Conservation (phyloP, 1,284 basidiomycete genomes). For the Trichosporon asahii region DNA sequence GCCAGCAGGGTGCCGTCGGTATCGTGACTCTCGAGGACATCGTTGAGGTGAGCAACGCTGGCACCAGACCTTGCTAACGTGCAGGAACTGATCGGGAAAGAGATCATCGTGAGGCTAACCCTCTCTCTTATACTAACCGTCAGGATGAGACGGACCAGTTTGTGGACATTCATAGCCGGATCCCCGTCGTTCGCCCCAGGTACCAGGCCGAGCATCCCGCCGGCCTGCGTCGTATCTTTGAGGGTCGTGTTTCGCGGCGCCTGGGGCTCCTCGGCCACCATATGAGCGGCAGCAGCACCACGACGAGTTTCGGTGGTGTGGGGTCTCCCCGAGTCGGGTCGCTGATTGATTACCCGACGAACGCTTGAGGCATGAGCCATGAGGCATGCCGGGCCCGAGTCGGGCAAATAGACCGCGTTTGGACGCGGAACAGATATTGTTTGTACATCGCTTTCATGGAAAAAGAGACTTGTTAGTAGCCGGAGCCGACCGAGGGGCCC, state of each 20-base stretch:
- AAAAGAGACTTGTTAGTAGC: not conserved
- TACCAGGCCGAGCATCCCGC: constrained; percentile 16
- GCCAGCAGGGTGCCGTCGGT: constrained; percentile 67
- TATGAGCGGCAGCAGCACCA: not conserved
- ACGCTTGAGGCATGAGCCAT: not conserved
- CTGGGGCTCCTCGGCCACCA: constrained; percentile 22
- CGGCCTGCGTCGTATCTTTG: constrained; percentile 40
- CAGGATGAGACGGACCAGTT: constrained; percentile 50
- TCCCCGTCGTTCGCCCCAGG: constrained; percentile 17
- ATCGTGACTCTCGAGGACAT: constrained; percentile 62
- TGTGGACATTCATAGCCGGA: constrained; percentile 42
- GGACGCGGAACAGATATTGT: not conserved
- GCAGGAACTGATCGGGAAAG: constrained; percentile 45
- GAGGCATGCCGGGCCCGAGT: not conserved
- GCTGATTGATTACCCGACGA: constrained; percentile 5
- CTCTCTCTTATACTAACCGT: not conserved
- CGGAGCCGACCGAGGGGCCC: not conserved
- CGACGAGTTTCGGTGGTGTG: not conserved
- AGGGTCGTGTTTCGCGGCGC: constrained; percentile 38
- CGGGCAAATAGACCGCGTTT: not conserved
- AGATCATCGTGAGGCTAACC: constrained; percentile 41
- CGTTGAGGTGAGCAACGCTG: constrained; percentile 50
- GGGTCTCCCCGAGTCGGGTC: not conserved
- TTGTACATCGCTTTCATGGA: not conserved
- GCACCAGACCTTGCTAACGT: not conserved